Evolutionary conservation across 305 asterid species (phyloP).

Genomic region (Coffea humblotiana): DNA sequence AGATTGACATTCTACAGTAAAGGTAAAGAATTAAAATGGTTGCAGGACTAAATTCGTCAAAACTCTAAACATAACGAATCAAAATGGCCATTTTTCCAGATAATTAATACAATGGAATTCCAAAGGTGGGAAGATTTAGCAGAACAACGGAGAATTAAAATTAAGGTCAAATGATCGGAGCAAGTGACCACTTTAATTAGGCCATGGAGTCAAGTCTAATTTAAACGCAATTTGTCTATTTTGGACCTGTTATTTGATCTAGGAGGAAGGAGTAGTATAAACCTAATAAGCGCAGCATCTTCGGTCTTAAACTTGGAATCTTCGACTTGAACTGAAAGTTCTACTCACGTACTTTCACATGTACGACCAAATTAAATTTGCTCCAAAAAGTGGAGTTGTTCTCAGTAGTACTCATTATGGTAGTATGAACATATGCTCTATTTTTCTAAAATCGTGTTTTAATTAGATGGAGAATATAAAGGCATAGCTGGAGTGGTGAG

Average conservation of each 20-base stretch:
- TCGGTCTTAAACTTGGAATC: background rate
- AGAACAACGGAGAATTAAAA: no score
- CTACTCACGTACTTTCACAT: constrained; percentile 2
- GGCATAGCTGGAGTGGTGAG: background rate
- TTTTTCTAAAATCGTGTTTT: background rate
- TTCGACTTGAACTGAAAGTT: background rate
- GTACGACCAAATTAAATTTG: background rate
- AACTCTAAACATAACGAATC: no score
- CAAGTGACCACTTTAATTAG: background rate
- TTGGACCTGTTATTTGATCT: background rate
- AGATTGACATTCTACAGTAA: no score
- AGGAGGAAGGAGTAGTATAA: background rate
- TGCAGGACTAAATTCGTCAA: no score
- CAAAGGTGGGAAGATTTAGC: background rate
- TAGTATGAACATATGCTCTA: background rate
- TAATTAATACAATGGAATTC: background rate
- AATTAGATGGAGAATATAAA: background rate
- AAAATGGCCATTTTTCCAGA: background rate
- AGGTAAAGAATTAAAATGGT: no score
- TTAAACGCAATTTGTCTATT: background rate
- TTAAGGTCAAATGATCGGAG: no score
- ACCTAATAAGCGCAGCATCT: background rate
- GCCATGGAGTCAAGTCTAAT: background rate
- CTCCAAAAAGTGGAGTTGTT: background rate
- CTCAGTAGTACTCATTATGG: no score